Evolutionary conservation across 2,329 filamentous ascomycete species (phyloP).

Genomic region (Penicillium decumbens): DNA sequence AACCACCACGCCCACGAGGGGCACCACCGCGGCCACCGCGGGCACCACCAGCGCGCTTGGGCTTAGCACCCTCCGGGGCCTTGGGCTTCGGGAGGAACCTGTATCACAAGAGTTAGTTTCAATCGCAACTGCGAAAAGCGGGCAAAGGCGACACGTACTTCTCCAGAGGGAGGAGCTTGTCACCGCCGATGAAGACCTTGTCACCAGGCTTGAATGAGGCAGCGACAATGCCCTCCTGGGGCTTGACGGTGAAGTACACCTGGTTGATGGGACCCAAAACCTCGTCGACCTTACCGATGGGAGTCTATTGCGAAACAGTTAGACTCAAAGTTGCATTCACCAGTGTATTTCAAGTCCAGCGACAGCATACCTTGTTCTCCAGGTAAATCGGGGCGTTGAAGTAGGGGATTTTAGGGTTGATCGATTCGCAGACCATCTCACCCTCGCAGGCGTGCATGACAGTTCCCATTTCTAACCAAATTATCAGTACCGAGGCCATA

Average conservation of each 20-base stretch:
- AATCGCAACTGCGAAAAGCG: background rate
- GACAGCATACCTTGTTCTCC: conserved; percentile 76
- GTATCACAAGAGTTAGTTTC: conserved; percentile 15
- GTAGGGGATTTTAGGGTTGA: conserved; percentile 93
- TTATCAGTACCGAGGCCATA: conserved; percentile 28
- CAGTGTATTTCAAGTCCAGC: background rate
- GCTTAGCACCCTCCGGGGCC: conserved; percentile 62
- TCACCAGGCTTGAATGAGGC: conserved; percentile 92
- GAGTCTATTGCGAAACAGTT: conserved; percentile 51
- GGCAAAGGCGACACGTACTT: conserved; percentile 48
- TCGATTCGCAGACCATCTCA: conserved; percentile 94
- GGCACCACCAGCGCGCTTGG: conserved; percentile 64
- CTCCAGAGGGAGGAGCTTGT: conserved; percentile 92
- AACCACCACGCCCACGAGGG: conserved; percentile 24
- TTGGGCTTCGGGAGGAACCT: conserved; percentile 94
- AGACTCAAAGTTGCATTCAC: conserved; percentile 3
- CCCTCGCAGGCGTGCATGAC: conserved; percentile 95
- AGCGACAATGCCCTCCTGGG: conserved; percentile 91
- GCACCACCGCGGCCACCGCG: conserved; percentile 35
- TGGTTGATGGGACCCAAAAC: conserved; percentile 96
- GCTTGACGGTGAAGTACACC: conserved; percentile 98
- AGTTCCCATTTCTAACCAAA: conserved; percentile 71
- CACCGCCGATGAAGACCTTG: conserved; percentile 92
- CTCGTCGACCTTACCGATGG: conserved; percentile 96
- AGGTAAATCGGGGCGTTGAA: conserved; percentile 99